A percentile compares a stretch with the other conserved stretches of the same genome.
phyloP scores from a whole-genome alignment of 805 yeast genomes.

The Deakozyma indianensis region DNA sequence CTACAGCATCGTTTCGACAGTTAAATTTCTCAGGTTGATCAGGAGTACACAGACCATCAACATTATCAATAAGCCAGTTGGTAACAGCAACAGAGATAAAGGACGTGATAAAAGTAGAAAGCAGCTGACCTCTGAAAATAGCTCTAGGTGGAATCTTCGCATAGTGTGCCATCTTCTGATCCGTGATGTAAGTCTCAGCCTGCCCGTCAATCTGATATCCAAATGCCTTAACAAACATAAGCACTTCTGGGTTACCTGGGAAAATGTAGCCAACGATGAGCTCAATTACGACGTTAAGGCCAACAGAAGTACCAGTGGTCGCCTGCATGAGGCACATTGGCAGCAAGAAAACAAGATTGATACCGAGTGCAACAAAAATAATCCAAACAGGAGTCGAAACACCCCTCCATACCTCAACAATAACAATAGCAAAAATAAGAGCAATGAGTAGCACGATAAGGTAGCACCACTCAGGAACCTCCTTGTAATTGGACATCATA shows the following conservation, averaged over 20 bases:
- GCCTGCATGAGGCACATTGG: conserved; percentile 50
- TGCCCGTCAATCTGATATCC: conserved; percentile 49
- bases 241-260: conserved; percentile 40
- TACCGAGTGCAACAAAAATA: conserved; percentile 40
- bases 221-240: conserved; percentile 35
- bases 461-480: conserved; percentile 68
- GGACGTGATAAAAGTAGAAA: conserved; percentile 5
- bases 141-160: conserved; percentile 16
- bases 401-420: conserved; percentile 25
- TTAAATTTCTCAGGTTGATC: conserved; percentile 27
- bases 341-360: conserved; percentile 39
- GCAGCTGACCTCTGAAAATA: conserved; percentile 8
- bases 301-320: conserved; percentile 40
- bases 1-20: conserved; percentile 23
- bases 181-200: conserved; percentile 46
- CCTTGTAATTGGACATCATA: conserved; percentile 40
- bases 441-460: conserved; percentile 29
- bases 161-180: conserved; percentile 42
- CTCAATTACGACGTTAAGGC: conserved; percentile 43
- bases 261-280: conserved; percentile 45
- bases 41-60: conserved; percentile 22
- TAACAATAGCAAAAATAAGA: conserved; percentile 29
- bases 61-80: conserved; percentile 8
- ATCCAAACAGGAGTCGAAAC: conserved; percentile 50
- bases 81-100: conserved; percentile 10